Base-by-base conservation (phyloP, 2,329 filamentous ascomycete genomes). In the Fusarium globosum region DNA sequence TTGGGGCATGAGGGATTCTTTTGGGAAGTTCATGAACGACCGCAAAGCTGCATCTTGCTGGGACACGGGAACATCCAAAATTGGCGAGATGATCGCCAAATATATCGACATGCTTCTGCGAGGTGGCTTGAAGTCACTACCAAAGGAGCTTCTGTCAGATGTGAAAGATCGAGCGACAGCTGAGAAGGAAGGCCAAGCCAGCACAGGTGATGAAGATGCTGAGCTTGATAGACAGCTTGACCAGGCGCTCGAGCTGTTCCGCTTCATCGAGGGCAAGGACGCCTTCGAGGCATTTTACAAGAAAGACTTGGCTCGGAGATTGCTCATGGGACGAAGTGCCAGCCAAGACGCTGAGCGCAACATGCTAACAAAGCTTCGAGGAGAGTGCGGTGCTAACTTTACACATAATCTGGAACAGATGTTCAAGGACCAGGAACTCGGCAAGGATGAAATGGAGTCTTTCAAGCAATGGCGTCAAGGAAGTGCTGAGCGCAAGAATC, bases 241-340 rank as follows among this genome's bases (percentile, higher is more conserved):
- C 77, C 93, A 97, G 79, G 95, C 94, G 0, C 86, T 99, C 6
- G 96, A 98, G 81, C 86, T 99, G 9, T 99, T 99, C 88, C 91
- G 97, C 10, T 98, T 98, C 81, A 94, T 99, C 39, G 92, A 98
- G 79, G 96, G 96, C 74, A 99, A 99, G 81, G 96, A 97, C 62
- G 94, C 98, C 0, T 99, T 99, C 72, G 96, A 99, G 81, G 96
- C 96, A 2, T 99, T 99, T 81, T 99, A 99, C 88, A 99, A 99
- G 86, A 97, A 96, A 79, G 96, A 98, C 79, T 88, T 99, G 57
- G 96, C 97, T 2, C 90, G 95, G 21, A 90, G 96, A 52, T 85
- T 99, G 46, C 87, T 99, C 62, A 95, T 98, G 94, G 93, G 92
- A 43, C 90, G 95, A 72, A 98, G 95, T 80, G 95, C 96, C 28